Evolutionary conservation across 1,139 yeast genomes (phyloP).

Genomic region (Scheffersomyces titani): DNA sequence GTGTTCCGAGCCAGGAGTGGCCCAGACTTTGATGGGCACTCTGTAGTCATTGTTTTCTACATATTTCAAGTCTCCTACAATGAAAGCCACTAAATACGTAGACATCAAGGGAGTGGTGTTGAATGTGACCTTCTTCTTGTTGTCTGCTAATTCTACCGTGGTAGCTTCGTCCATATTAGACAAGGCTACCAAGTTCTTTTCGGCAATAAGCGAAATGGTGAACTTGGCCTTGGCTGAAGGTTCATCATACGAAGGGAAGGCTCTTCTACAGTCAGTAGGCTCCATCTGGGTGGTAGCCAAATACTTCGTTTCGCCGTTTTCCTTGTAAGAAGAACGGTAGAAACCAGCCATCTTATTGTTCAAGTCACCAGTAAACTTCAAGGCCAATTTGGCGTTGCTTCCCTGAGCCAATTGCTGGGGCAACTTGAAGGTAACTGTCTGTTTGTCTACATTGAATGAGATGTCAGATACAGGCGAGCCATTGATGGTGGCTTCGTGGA

Average conservation of each 20-base stretch:
- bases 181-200: constrained; percentile 61
- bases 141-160: constrained; percentile 44
- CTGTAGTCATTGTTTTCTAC: constrained; percentile 28
- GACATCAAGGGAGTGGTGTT: constrained; percentile 26
- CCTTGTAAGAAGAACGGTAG: constrained; percentile 73
- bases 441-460: constrained; percentile 53
- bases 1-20: constrained; percentile 53
- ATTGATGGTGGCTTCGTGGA: constrained; percentile 51
- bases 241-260: constrained; percentile 83
- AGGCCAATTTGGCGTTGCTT: constrained; percentile 42
- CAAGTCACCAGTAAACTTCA: constrained; percentile 68
- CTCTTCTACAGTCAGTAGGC: constrained; percentile 83
- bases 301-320: constrained; percentile 59
- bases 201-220: constrained; percentile 63
- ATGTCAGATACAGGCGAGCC: constrained; percentile 32
- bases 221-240: constrained; percentile 77
- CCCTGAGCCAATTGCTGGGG: constrained; percentile 49
- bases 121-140: constrained; percentile 52
- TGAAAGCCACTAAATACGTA: constrained; percentile 29
- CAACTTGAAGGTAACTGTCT: constrained; percentile 66
- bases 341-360: constrained; percentile 72
- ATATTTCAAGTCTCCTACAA: constrained; percentile 36
- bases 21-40: constrained; percentile 54
- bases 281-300: constrained; percentile 85
- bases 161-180: constrained; percentile 76